Conservation (phyloP, 495 filamentous ascomycete species). For the Letharia columbiana region DNA sequence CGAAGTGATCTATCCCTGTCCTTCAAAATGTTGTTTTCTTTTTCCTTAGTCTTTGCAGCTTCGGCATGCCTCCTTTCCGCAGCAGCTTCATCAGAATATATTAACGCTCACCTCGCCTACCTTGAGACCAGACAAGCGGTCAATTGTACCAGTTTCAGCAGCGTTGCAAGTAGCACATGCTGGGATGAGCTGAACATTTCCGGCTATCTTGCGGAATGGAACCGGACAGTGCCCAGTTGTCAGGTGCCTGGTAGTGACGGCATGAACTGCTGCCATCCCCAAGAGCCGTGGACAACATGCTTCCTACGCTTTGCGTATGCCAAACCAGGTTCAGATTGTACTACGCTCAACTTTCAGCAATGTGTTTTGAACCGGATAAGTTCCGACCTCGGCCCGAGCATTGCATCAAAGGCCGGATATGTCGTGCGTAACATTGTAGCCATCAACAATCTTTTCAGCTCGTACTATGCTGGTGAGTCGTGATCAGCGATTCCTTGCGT, state of each 20-base stretch:
- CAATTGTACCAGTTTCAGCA: neutral
- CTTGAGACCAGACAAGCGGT: neutral
- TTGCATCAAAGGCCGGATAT: neutral
- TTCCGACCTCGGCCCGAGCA: neutral
- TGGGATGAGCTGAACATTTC: neutral
- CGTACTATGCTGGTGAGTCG: neutral
- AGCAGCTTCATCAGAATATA: neutral
- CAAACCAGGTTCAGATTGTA: neutral
- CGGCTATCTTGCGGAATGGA: neutral
- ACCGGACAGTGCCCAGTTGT: neutral
- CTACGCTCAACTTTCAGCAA: neutral
- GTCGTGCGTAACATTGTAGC: neutral
- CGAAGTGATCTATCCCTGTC: no score
- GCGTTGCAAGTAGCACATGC: neutral
- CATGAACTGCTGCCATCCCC: neutral
- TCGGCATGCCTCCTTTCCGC: neutral
- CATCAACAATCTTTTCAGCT: neutral
- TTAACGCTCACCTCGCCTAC: neutral
- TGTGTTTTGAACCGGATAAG: neutral
- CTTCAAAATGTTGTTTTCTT: neutral
- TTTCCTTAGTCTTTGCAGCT: neutral
- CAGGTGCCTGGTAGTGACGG: neutral
- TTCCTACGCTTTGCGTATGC: constrained; percentile 1
- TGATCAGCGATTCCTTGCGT: neutral
- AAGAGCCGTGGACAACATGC: constrained; percentile 1